Base-by-base conservation (phyloP, 225 moss, liverwort and hornwort genomes). In the Straminergon stramineum region DNA sequence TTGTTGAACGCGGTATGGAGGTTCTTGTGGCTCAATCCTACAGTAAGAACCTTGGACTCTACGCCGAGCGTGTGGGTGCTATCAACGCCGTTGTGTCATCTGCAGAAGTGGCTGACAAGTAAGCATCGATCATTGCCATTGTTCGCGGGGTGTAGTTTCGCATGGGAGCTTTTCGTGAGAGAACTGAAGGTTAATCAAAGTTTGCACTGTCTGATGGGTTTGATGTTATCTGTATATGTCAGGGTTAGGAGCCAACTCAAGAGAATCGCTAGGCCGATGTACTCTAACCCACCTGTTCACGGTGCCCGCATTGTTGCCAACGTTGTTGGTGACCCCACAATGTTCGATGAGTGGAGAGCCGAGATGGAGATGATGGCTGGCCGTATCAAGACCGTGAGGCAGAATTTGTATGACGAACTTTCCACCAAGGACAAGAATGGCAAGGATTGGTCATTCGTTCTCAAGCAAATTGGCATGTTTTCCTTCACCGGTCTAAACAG, bases 391-490 rank as follows among this genome's bases (percentile, higher is more conserved):
- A 96, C 95, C 21, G 96, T 99, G 64, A 93, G 99, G 78, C 96
- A 99, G 79, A 93, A 88, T 52, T 89, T 99, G 88, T 96, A 87
- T 75, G 95, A 97, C 84, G 96, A 97, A 13, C 95, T 99, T 11
- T 94, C 95, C 24, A 70, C 92, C 11, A 99, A 95, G 92, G 99
- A 97, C 92, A 94, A 92, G 87, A 96, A 92, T 81, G 96, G 89
- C 90, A 97, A 97, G 77, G 97, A 99, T 84, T 99, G 99, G 99
- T 96, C 97, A 18, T 97, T 97, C 86, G 95, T 99, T 51, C 92
- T 99, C 66, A 95, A 97, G 91, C 99, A 99, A 91, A 99, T 99
- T 71, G 99, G 97, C 78, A 99, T 99, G 99, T 99, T 99, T 78
- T 97, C 99, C 17, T 99, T 92, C 92, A 99, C 99, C 75, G 99